Evolutionary conservation across 2,329 filamentous ascomycete genomes (phyloP).

Genomic region (Coniochaeta sp.): DNA sequence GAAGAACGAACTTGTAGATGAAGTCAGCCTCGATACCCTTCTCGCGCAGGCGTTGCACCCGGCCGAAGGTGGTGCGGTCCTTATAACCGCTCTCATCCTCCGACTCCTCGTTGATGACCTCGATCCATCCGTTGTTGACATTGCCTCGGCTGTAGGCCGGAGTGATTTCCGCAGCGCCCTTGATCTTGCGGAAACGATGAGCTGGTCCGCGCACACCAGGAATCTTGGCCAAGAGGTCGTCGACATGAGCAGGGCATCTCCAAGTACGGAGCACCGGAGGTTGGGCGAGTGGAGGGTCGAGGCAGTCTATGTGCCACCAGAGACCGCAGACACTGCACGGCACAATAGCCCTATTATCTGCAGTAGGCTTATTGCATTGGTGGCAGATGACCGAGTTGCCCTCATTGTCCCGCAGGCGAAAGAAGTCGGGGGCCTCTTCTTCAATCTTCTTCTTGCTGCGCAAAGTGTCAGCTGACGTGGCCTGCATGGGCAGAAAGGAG

Average conservation of each 20-base stretch:
- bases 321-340: constrained; percentile 77
- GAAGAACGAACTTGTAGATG: constrained; percentile 48
- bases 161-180: constrained; percentile 41
- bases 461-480: constrained; percentile 18
- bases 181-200: constrained; percentile 55
- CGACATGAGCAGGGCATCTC: constrained; percentile 82
- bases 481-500: neutral
- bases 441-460: constrained; percentile 45
- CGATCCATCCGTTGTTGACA: constrained; percentile 64
- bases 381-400: constrained; percentile 72
- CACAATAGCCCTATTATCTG: constrained; percentile 64
- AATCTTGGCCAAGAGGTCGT: constrained; percentile 60
- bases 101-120: constrained; percentile 54
- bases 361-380: constrained; percentile 60
- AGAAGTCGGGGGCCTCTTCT: constrained; percentile 59
- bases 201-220: constrained; percentile 49
- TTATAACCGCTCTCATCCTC: constrained; percentile 50
- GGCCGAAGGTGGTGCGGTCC: constrained; percentile 54
- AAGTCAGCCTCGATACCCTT: constrained; percentile 65
- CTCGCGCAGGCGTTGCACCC: constrained; percentile 55
- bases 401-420: constrained; percentile 62
- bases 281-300: constrained; percentile 74
- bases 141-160: constrained; percentile 55
- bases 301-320: constrained; percentile 88
- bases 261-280: constrained; percentile 72